These are phyloP conservation scores for Tetrapyrgos nigripes DNA, from an alignment of 1,284 basidiomycete species.

Conservation along the genomic window DNA sequence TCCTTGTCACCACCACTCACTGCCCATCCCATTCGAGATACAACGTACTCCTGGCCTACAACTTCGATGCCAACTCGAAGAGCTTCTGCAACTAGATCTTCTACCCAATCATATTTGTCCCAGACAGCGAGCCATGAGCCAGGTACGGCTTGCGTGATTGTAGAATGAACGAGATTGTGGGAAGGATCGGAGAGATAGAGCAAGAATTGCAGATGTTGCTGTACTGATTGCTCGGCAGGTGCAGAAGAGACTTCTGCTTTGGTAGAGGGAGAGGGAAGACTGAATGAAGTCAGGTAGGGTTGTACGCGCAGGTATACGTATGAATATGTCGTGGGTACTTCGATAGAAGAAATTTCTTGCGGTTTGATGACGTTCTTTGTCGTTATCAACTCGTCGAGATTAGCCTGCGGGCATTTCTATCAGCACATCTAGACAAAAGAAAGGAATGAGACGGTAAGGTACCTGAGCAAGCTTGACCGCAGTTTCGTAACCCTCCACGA, in stretches of 20 bases:
- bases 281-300: slow-evolving; percentile 74
- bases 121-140: slow-evolving; percentile 84
- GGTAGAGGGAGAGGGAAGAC: slow-evolving; percentile 42
- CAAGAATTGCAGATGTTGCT: slow-evolving; percentile 83
- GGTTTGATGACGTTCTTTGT: slow-evolving; percentile 51
- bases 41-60: slow-evolving; percentile 88
- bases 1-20: slow-evolving; percentile 30
- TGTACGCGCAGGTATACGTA: slow-evolving; percentile 95
- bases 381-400: slow-evolving; percentile 80
- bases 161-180: slow-evolving; percentile 79
- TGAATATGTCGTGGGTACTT: slow-evolving; percentile 86
- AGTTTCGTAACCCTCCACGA: slow-evolving; percentile 84
- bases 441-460: slow-evolving; percentile 18
- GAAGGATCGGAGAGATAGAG: slow-evolving; percentile 83
- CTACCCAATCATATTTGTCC: slow-evolving; percentile 96
- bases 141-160: slow-evolving; percentile 84
- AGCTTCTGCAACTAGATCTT: slow-evolving; percentile 88
- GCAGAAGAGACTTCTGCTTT: slow-evolving; percentile 24
- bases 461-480: slow-evolving; percentile 86
- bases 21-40: slow-evolving; percentile 80
- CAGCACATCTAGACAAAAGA: not conserved
- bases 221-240: slow-evolving; percentile 31
- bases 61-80: slow-evolving; percentile 85
- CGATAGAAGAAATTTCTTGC: slow-evolving; percentile 47
- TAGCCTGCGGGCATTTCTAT: slow-evolving; percentile 56